These are phyloP conservation scores for Starmera quercuum DNA, from an alignment of 805 yeast species.

Conservation along the genomic window DNA sequence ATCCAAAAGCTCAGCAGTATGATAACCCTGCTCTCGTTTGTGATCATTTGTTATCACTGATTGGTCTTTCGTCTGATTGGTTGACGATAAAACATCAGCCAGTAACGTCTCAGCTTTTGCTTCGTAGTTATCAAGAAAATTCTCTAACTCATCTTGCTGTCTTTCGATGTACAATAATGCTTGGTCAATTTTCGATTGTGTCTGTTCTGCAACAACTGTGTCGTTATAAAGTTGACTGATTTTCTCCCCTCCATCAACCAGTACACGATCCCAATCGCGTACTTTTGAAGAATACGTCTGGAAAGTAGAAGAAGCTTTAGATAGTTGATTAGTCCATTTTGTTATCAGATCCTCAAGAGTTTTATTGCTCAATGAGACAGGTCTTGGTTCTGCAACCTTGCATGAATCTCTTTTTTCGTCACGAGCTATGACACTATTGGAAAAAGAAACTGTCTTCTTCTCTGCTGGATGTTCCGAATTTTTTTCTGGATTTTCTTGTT, in stretches of 20 bases:
- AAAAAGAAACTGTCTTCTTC: constrained; percentile 20
- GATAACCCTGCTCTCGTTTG: constrained; percentile 84
- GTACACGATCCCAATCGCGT: constrained; percentile 76
- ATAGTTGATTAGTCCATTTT: constrained; percentile 86
- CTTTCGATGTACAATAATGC: constrained; percentile 77
- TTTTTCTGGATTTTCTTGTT: constrained; percentile 4
- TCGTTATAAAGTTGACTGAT: constrained; percentile 72
- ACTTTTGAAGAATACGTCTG: constrained; percentile 67
- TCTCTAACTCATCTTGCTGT: constrained; percentile 89
- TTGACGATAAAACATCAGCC: constrained; percentile 27
- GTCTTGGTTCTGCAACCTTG: constrained; percentile 55
- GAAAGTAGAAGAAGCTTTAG: constrained; percentile 67
- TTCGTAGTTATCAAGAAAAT: constrained; percentile 76
- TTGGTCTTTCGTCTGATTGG: constrained; percentile 17
- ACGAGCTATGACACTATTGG: constrained; percentile 16
- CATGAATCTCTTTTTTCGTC: constrained; percentile 31
- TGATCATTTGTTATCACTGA: constrained; percentile 59
- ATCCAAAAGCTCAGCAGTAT: constrained; percentile 77
- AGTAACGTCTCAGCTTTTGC: constrained; percentile 26
- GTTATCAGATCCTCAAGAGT: constrained; percentile 88
- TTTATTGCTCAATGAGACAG: constrained; percentile 78
- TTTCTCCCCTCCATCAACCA: constrained; percentile 81
- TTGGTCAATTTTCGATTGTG: constrained; percentile 82
- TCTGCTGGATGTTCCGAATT: not conserved
- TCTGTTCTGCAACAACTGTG: constrained; percentile 74